These are phyloP conservation scores for Diplodia mutila DNA, from an alignment of 2,329 filamentous ascomycete species.

Conservation along the genomic window DNA sequence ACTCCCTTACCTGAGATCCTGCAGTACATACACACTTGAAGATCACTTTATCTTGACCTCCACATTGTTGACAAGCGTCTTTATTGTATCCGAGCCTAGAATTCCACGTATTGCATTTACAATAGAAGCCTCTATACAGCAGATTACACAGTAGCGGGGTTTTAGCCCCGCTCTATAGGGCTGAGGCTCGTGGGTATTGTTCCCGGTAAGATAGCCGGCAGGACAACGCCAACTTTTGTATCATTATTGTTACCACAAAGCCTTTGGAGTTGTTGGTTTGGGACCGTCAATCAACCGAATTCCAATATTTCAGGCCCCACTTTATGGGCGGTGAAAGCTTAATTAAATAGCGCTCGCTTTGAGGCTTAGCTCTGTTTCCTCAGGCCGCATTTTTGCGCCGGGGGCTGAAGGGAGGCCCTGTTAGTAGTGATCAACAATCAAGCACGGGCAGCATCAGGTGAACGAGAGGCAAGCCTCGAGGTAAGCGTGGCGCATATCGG, in stretches of 20 bases:
- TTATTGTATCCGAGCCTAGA: background rate
- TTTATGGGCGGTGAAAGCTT: background rate
- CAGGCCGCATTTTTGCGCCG: background rate
- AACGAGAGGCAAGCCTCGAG: background rate
- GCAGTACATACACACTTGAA: background rate
- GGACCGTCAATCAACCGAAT: background rate
- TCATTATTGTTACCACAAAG: no score
- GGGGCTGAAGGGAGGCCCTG: background rate
- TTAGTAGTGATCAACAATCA: background rate
- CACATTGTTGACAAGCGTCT: background rate
- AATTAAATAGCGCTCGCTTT: background rate
- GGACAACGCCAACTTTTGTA: background rate
- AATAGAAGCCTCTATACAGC: no score
- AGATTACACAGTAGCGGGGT: background rate
- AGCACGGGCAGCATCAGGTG: background rate
- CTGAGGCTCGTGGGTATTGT: background rate
- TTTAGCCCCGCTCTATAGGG: background rate
- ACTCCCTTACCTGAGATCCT: background rate
- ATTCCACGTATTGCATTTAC: background rate
- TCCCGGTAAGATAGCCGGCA: background rate
- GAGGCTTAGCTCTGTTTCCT: background rate
- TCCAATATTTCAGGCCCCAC: background rate
- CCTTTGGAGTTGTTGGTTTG: no score
- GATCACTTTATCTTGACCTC: background rate
- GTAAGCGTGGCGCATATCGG: background rate